phyloP scores from a whole-genome alignment of 371 early-diverging fungal genomes.

The Syncephalis fuscata region DNA sequence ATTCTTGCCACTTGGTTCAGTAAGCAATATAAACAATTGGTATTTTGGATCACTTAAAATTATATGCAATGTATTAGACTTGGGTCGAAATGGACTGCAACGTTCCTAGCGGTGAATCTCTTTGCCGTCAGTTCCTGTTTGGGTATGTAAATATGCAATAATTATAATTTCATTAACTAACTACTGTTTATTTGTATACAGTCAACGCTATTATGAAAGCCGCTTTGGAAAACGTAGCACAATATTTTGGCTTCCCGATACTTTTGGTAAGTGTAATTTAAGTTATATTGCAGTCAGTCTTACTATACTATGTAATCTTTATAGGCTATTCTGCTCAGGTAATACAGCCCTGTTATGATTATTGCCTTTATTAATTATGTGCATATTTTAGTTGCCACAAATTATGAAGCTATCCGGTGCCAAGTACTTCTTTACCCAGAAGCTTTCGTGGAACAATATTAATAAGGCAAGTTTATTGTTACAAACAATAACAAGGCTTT shows the following conservation, averaged over 20 bases:
- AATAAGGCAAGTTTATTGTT: slow-evolving; percentile 40
- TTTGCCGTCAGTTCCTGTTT: slow-evolving; percentile 84
- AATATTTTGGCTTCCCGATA: slow-evolving; percentile 94
- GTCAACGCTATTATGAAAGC: slow-evolving; percentile 67
- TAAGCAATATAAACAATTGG: slow-evolving; percentile 16
- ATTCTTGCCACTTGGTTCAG: slow-evolving; percentile 85
- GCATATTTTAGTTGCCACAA: slow-evolving; percentile 61
- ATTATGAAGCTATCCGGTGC: slow-evolving; percentile 63
- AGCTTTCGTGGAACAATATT: slow-evolving; percentile 95
- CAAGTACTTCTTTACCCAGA: slow-evolving; percentile 95
- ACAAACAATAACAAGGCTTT: not conserved
- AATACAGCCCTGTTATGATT: not conserved
- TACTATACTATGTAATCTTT: slow-evolving; percentile 4
- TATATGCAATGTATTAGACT: slow-evolving; percentile 19
- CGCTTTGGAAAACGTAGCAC: slow-evolving; percentile 63
- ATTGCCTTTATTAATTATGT: not conserved
- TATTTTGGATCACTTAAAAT: not conserved
- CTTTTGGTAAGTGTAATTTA: slow-evolving; percentile 51
- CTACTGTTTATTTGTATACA: slow-evolving; percentile 7
- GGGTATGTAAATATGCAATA: slow-evolving; percentile 23
- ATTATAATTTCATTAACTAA: not conserved
- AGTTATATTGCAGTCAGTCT: too few species aligned
- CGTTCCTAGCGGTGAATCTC: slow-evolving; percentile 85
- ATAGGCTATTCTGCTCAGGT: slow-evolving; percentile 26
- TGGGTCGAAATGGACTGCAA: slow-evolving; percentile 99